Percentiles rank a stretch among this genome's conserved stretches.
Evolutionary conservation across 345 rosid genomes (phyloP).

Genomic region (Heritiera fomes): DNA sequence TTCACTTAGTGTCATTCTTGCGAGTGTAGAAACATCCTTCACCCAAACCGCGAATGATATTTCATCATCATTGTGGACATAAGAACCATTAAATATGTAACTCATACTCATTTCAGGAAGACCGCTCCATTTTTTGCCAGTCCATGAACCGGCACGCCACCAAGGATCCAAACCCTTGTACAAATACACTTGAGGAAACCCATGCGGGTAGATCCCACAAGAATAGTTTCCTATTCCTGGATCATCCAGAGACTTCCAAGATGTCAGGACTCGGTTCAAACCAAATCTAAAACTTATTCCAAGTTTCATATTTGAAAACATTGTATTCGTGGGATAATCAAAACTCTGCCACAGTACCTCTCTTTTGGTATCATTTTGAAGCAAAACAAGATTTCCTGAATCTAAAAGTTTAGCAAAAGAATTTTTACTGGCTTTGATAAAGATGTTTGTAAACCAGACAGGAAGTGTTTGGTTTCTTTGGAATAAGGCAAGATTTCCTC

Average conservation of each 20-base stretch:
- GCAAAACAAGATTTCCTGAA: slow-evolving; percentile 58
- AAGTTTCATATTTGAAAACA: slow-evolving; percentile 61
- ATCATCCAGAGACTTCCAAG: slow-evolving; percentile 58
- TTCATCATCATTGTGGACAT: slow-evolving; percentile 37
- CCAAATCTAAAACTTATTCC: slow-evolving; percentile 46
- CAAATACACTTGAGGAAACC: slow-evolving; percentile 50
- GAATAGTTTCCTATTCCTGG: slow-evolving; percentile 52
- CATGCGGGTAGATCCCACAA: slow-evolving; percentile 38
- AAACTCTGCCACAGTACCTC: slow-evolving; percentile 63
- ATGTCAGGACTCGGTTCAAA: slow-evolving; percentile 36
- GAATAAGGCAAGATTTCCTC: slow-evolving; percentile 41
- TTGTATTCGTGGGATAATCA: slow-evolving; percentile 59
- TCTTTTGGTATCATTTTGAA: slow-evolving; percentile 25
- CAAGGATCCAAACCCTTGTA: slow-evolving; percentile 33
- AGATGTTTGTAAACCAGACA: slow-evolving; percentile 52
- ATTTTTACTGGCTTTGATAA: slow-evolving; percentile 18
- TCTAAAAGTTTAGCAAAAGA: slow-evolving; percentile 50
- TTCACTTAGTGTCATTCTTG: slow-evolving; percentile 56
- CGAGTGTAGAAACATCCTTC: slow-evolving; percentile 28
- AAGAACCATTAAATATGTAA: slow-evolving; percentile 32
- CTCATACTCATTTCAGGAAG: slow-evolving; percentile 52
- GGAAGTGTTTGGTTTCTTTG: slow-evolving; percentile 29
- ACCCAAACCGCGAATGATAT: slow-evolving; percentile 35
- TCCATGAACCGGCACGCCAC: slow-evolving; percentile 70
- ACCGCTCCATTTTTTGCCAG: slow-evolving; percentile 63